A percentile compares a stretch with the other conserved stretches of the same genome.
Conservation (phyloP, 352 stramenopile genomes). For the Phytophthora ohioensis region DNA sequence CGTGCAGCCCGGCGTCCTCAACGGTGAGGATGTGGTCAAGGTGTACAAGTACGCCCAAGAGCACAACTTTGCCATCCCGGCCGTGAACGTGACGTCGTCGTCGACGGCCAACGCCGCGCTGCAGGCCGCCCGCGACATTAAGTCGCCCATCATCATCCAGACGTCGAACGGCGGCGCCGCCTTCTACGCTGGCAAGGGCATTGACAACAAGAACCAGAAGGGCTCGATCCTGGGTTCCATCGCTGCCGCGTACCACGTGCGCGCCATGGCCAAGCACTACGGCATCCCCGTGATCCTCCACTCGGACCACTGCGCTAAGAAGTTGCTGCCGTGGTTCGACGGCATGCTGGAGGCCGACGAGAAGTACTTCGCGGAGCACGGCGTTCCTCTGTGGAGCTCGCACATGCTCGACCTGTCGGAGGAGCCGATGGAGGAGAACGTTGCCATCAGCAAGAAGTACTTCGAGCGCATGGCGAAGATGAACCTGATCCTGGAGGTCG, state of each 20-base stretch:
- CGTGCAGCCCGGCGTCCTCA: constrained; percentile 86
- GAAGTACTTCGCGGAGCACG: constrained; percentile 95
- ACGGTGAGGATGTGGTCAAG: constrained; percentile 88
- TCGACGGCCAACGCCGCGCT: constrained; percentile 97
- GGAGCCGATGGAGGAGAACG: constrained; percentile 98
- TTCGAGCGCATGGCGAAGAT: constrained; percentile 98
- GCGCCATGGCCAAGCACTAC: constrained; percentile 97
- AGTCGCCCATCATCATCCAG: constrained; percentile 98
- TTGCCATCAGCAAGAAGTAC: constrained; percentile 97
- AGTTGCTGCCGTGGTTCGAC: constrained; percentile 98
- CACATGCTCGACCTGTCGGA: constrained; percentile 99
- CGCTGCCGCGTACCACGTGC: constrained; percentile 96
- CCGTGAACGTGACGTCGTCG: constrained; percentile 97
- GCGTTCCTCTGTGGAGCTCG: constrained; percentile 96
- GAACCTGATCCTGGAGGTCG: constrained; percentile 97
- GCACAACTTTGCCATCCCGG: constrained; percentile 97
- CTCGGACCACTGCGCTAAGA: constrained; percentile 99
- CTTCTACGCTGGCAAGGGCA: constrained; percentile 97
- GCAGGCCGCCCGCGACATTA: constrained; percentile 96
- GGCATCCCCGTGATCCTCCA: constrained; percentile 97
- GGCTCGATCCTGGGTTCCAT: constrained; percentile 78
- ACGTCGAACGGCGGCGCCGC: constrained; percentile 98
- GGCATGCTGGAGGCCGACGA: constrained; percentile 96
- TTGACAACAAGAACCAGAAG: constrained; percentile 95
- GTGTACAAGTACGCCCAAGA: constrained; percentile 95